These are phyloP conservation scores for Theileria equi DNA, from an alignment of 169 alveolate species.

Conservation along the genomic window DNA sequence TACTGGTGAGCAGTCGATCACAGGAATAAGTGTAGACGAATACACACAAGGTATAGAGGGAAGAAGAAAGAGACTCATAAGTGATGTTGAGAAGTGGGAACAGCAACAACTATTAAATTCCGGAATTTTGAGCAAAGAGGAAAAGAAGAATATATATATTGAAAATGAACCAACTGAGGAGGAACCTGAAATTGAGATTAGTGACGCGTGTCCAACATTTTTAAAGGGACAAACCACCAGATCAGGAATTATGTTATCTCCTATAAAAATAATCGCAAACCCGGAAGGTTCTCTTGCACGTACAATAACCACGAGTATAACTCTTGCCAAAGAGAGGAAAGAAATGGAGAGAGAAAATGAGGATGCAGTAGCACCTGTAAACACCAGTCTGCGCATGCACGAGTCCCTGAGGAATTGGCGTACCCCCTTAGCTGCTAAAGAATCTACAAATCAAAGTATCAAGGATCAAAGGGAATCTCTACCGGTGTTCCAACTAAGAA, in stretches of 20 bases:
- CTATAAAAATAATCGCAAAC: constrained; percentile 86
- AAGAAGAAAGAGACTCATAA: constrained; percentile 48
- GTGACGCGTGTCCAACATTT: constrained; percentile 92
- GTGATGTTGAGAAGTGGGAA: constrained; percentile 73
- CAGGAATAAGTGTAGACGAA: constrained; percentile 26
- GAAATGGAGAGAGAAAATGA: constrained; percentile 75
- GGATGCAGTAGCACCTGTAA: no score
- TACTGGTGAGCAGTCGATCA: background rate
- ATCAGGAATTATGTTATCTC: constrained; percentile 83
- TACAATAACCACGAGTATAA: constrained; percentile 84
- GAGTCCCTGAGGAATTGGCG: background rate
- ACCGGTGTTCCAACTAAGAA: constrained; percentile 92
- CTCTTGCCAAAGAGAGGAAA: constrained; percentile 90
- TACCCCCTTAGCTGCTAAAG: background rate
- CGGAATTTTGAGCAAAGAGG: constrained; percentile 60
- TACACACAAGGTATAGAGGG: constrained; percentile 58
- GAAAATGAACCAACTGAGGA: constrained; percentile 42
- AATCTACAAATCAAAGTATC: constrained; percentile 69
- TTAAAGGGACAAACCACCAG: constrained; percentile 93
- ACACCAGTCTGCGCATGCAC: no score
- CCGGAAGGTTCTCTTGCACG: constrained; percentile 91
- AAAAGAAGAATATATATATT: constrained; percentile 33
- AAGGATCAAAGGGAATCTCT: constrained; percentile 91
- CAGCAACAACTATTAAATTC: constrained; percentile 67
- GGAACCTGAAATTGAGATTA: constrained; percentile 86